phyloP scores from a whole-genome alignment of 768 basidiomycete genomes.

The Termitomyces sp. region DNA sequence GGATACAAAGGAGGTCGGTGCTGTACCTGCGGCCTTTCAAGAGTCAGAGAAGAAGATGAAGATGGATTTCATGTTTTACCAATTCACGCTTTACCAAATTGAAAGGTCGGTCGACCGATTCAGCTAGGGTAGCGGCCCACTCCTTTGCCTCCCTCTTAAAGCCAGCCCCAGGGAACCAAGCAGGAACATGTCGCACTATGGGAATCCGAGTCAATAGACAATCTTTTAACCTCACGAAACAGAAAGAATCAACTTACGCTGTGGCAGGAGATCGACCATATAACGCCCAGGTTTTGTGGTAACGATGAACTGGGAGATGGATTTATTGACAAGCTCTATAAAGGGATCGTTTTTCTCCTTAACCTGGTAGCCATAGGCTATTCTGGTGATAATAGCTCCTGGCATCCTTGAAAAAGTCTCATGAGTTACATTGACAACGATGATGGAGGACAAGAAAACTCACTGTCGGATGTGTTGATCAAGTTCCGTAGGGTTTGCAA shows the following conservation, averaged over 20 bases:
- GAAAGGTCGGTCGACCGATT: conserved; percentile 54
- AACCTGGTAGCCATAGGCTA: conserved; percentile 53
- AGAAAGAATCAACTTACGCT: conserved; percentile 27
- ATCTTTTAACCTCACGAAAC: not conserved
- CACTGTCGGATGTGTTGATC: conserved; percentile 45
- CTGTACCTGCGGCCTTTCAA: conserved; percentile 51
- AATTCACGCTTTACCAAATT: conserved; percentile 60
- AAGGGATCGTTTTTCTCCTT: conserved; percentile 48
- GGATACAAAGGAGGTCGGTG: conserved; percentile 53
- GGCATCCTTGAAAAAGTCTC: conserved; percentile 31
- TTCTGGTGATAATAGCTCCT: conserved; percentile 46
- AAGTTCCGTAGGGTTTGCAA: conserved; percentile 43
- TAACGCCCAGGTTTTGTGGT: conserved; percentile 48
- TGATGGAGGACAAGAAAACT: conserved; percentile 12
- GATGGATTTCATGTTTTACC: conserved; percentile 27
- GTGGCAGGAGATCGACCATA: conserved; percentile 48
- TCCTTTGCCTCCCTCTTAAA: conserved; percentile 50
- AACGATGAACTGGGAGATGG: conserved; percentile 52
- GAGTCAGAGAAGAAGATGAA: conserved; percentile 5
- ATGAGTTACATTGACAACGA: not conserved
- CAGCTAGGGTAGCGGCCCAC: conserved; percentile 48
- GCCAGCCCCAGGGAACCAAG: conserved; percentile 60
- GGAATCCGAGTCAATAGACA: not conserved
- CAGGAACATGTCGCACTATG: conserved; percentile 53
- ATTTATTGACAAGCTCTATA: conserved; percentile 45